Base-by-base conservation (phyloP, 2,329 filamentous ascomycete species). In the Sphaerostilbella broomeana region DNA sequence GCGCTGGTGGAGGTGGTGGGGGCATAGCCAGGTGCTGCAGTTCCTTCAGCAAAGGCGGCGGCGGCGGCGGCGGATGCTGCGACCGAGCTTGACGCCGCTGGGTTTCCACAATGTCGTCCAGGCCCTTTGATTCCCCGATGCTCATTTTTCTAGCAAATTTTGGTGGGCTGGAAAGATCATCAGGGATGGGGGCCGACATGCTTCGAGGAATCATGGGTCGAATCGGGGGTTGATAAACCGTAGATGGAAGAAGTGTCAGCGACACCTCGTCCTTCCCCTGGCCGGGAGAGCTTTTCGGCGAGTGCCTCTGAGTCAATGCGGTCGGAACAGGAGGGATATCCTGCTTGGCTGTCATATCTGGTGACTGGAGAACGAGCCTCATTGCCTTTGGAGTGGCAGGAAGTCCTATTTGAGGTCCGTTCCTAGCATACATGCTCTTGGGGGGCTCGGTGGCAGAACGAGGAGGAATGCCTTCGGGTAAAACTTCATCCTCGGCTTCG, bases 311-410 rank as follows among this genome's bases (percentile, higher is more conserved):
- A 8, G 57, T 52, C 45, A 72, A 75, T 9, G 58, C 64, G 1
- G 63, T 49, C 2, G 76, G 74, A 21, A 80, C 69, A 0, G 64
- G 60, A 13, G 75, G 74, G 4, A 77, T 64, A n/a, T 73, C 69
- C 6, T 40, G 32, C n/a, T 44, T 28, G n/a, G 19, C 19, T 17
- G 29, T 13, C 13, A 18, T 25, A 16, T 70, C 65, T 42, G 80
- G 73, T 3, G 70, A 62, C 48, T 77, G 75, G 50, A 90, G 79
- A 29, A 86, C 79, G 2, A 94, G 79, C 15, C 84, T 78, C 88
- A 95, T 94, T 1, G 88, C 88, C 64, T 86, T 81, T 20, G 90
- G 89, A 1, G 89, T 95, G 2, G 88, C 86, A 11, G 90, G 88
- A n/a, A 95, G 73, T 1, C 88, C 89, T 36, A 90, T 73, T 5